Evolutionary conservation across 176 grass and related monocot species (phyloP), one percentile per base, ranked within the genome.

Genomic region (Alloteropsis semialata): DNA sequence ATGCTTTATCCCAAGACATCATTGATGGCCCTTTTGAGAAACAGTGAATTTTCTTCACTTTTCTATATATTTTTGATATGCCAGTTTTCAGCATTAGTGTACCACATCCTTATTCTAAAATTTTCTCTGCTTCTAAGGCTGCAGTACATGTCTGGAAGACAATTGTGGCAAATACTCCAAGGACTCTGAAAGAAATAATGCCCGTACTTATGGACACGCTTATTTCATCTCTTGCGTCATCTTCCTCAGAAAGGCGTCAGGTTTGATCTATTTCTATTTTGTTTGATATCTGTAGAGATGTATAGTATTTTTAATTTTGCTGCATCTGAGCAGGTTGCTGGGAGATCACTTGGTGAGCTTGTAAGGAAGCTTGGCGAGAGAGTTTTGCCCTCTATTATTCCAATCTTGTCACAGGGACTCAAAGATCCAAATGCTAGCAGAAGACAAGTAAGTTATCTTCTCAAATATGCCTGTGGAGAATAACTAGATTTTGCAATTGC

Each of bases 121-220:
- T 76, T 72, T 44, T 65, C 7, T 63, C 49, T 85, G 60, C 55
- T n/a, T 39, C 33, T 79, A 73, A 98, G 96, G 92, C 92, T 70
- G 92, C 96, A 64, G 10, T 98, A 72, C 91, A 98, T 83, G 96
- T 98, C 46, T 98, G 96, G 96, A 98, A 98, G 86, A 98, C 96
- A 53, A 95, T 98, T 38, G 96, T 98, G 75, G 90, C 89, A 82
- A 98, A 98, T 89, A 98, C 96, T 76, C 96, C 96, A 76, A 93
- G 81, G 83, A 98, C 96, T 83, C 79, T 98, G 17, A 98, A 98
- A 77, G 96, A 98, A 88, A 98, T 98, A 74, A 98, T 98, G 96
- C 91, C 92, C 63, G 91, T 98, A 74, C 81, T 98, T 60, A 98
- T 98, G 96, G 90, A 91, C 78, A 98, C 91, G 21, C 89, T 98